These are phyloP conservation scores for Calonectria montana DNA, from an alignment of 2,329 filamentous ascomycete genomes.

Conservation along the genomic window DNA sequence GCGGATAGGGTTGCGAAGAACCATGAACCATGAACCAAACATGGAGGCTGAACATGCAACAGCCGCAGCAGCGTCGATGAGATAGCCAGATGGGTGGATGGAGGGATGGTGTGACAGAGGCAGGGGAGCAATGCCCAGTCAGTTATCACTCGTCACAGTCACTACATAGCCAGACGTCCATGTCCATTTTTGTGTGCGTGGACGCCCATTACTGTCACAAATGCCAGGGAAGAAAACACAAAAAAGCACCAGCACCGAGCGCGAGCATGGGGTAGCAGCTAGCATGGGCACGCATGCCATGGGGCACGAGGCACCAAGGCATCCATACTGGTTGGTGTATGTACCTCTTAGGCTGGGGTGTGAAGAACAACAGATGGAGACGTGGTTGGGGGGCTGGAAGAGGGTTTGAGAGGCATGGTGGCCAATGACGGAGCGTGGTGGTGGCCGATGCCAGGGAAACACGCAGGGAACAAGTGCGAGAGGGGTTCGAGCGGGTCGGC, in stretches of 20 bases:
- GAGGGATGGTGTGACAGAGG: constrained; percentile 19
- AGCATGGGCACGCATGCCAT: constrained; percentile 8
- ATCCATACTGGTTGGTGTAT: neutral
- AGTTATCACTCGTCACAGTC: neutral
- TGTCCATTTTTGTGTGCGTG: neutral
- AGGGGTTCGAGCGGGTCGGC: constrained; percentile 28
- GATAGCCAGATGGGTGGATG: constrained; percentile 13
- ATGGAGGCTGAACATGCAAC: constrained; percentile 11
- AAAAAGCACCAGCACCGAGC: constrained; percentile 2
- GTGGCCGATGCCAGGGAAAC: neutral
- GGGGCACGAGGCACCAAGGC: constrained; percentile 23
- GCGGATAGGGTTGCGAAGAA: constrained; percentile 4
- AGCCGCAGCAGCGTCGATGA: constrained; percentile 16
- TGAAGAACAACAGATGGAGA: neutral
- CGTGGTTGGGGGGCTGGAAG: constrained; percentile 6
- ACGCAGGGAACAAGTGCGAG: neutral
- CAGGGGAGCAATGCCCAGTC: constrained; percentile 2
- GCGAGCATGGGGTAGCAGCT: constrained; percentile 5
- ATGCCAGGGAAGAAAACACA: neutral
- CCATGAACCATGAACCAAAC: constrained; percentile 21
- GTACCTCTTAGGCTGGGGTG: neutral
- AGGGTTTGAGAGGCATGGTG: constrained; percentile 4
- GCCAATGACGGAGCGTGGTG: neutral
- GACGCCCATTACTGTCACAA: constrained; percentile 1
- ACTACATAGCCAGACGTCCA: neutral